These are phyloP conservation scores for Boletus sp. DNA, from an alignment of 768 basidiomycete species.

Conservation along the genomic window DNA sequence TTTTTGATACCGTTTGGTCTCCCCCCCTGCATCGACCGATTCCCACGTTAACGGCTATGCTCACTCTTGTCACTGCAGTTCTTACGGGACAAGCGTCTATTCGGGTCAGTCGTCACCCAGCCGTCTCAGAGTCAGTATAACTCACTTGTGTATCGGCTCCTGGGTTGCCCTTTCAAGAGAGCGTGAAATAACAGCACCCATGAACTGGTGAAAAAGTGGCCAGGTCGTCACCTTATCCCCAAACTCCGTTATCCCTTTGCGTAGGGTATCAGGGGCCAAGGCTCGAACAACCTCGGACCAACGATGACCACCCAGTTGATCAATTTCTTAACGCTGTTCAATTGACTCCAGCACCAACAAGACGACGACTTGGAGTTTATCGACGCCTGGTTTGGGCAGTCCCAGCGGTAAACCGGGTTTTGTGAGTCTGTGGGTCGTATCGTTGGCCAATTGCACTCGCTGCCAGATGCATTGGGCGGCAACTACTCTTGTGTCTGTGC, in stretches of 20 bases:
- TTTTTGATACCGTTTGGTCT: not conserved
- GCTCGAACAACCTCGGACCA: not conserved
- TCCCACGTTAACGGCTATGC: not conserved
- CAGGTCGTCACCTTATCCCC: not conserved
- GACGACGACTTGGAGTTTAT: not conserved
- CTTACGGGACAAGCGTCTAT: not conserved
- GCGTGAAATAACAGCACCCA: not conserved
- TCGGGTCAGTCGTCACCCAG: not conserved
- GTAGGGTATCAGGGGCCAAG: too few species aligned
- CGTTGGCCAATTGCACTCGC: not conserved
- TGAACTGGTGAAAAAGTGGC: not conserved
- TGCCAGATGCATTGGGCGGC: not conserved
- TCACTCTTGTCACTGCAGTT: not conserved
- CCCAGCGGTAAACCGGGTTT: not conserved
- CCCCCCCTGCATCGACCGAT: not conserved
- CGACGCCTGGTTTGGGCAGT: not conserved
- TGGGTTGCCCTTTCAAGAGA: not conserved
- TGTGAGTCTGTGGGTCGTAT: not conserved
- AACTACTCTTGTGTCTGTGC: not conserved
- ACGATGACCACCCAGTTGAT: not conserved
- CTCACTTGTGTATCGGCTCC: not conserved
- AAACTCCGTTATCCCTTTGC: too few species aligned
- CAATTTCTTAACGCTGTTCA: not conserved
- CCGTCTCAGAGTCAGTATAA: not conserved
- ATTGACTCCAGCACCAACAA: too few species aligned